phyloP scores from a whole-genome alignment of 2,329 filamentous ascomycete genomes.

The Elsinoe perseae region DNA sequence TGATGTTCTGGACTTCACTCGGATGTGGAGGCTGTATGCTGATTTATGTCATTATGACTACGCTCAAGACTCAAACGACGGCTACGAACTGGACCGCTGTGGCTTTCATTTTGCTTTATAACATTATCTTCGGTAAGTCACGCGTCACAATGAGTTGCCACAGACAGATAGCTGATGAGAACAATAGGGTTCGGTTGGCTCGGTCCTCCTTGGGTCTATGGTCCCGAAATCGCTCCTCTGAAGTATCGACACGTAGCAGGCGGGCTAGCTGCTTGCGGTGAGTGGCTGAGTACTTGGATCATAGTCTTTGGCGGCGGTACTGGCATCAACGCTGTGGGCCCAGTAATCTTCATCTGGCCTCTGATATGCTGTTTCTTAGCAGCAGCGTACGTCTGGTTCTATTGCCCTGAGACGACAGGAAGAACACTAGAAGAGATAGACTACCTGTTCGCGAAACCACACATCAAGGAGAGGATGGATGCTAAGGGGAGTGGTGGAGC shows the following conservation, averaged over 20 bases:
- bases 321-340: constrained; percentile 30
- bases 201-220: constrained; percentile 31
- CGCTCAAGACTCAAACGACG: constrained; percentile 17
- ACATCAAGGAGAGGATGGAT: constrained; percentile 1
- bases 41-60: constrained; percentile 25
- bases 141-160: no score
- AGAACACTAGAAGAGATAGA: constrained; percentile 22
- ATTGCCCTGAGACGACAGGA: constrained; percentile 24
- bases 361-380: constrained; percentile 28
- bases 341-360: constrained; percentile 35
- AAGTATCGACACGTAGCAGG: constrained; percentile 32
- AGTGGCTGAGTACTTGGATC: constrained; percentile 33
- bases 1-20: constrained; percentile 27
- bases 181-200: constrained; percentile 26
- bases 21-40: constrained; percentile 25
- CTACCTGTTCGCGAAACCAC: constrained; percentile 19
- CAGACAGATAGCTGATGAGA: no score
- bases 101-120: constrained; percentile 26
- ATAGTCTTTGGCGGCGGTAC: constrained; percentile 33
- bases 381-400: constrained; percentile 24
- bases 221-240: constrained; percentile 33
- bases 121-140: constrained; percentile 22
- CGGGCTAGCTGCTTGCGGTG: constrained; percentile 31
- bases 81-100: constrained; percentile 26
- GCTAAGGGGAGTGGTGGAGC: neutral